Base-by-base conservation (phyloP, 495 filamentous ascomycete species). In the Lophium mytilinum region DNA sequence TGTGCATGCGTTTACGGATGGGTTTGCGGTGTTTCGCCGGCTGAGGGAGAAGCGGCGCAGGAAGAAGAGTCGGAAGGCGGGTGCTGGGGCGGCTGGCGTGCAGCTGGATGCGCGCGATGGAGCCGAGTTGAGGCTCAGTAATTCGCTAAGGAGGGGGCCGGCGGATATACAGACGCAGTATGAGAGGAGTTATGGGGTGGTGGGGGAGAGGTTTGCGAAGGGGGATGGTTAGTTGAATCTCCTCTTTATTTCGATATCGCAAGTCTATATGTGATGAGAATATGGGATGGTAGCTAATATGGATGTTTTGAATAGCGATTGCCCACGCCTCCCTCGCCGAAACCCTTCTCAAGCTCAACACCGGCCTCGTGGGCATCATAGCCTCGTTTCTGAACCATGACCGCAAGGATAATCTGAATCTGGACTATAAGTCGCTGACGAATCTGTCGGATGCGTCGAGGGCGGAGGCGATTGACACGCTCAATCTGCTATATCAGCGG, bases 351-450 rank as follows among this genome's bases (percentile, higher is more conserved):
- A 71, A 68, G 19, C 55, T 74, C 14, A 74, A 74, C 53, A 68
- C 68, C 14, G 72, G 72, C 21, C 71, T 74, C n/a, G 71, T 74
- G 6, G 54, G 58, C 49, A 72, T 74, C 60, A 73, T 74, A 34
- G 46, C 69, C 2, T 60, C 71, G 6, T 74, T 74, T 51, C 43
- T 74, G 30, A 59, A 56, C 47, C 61, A 60, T 17, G 66, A 66
- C 36, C 58, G 60, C 19, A 37, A 50, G n/a, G 57, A 68, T 21
- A 56, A 50, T 49, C 42, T 62, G n/a, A 43, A 67, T 37, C 63
- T 72, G 4, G 71, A 74, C 62, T 73, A 70, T 53, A 64, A 58
- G 18, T 66, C 68, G 1, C 53, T 74, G 15, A 72, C 69, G 4
- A 61, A 52, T 19, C 63, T 74, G 14, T 72, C 71, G 9, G 68